phyloP scores from a whole-genome alignment of 2,329 filamentous ascomycete species.

The Dissoconium aciculare region DNA sequence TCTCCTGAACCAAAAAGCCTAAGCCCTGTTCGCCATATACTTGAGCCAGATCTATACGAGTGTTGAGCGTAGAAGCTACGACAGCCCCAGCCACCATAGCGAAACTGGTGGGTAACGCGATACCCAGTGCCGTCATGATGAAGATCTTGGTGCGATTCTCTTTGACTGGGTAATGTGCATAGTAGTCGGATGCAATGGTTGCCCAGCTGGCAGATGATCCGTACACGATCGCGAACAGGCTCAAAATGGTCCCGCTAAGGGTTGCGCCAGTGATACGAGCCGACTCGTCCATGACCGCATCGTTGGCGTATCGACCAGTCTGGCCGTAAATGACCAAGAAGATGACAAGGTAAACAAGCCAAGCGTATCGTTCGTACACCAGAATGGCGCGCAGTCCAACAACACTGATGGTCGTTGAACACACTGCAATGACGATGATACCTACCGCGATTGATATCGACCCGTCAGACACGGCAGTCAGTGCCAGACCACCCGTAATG shows the following conservation, averaged over 20 bases:
- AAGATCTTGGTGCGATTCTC: constrained; percentile 28
- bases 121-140: constrained; percentile 28
- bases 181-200: constrained; percentile 31
- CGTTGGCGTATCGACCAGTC: constrained; percentile 31
- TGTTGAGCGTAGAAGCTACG: constrained; percentile 22
- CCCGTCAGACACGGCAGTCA: constrained; percentile 30
- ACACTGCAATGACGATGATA: constrained; percentile 29
- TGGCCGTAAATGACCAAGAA: constrained; percentile 35
- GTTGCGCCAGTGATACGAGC: constrained; percentile 18
- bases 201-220: constrained; percentile 28
- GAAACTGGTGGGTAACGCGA: constrained; percentile 29
- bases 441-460: constrained; percentile 30
- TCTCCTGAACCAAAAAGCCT: constrained; percentile 33
- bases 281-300: constrained; percentile 12
- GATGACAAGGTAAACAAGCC: constrained; percentile 34
- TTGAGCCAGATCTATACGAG: constrained; percentile 28
- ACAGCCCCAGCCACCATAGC: constrained; percentile 31
- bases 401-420: constrained; percentile 26
- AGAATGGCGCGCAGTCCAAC: constrained; percentile 32
- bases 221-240: constrained; percentile 24
- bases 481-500: constrained; percentile 29
- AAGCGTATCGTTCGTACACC: constrained; percentile 36
- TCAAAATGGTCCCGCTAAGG: constrained; percentile 18
- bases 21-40: constrained; percentile 31
- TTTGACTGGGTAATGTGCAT: constrained; percentile 29